Evolutionary conservation across 2,329 filamentous ascomycete species (phyloP).

Genomic region (Raffaelea ambrosiae): DNA sequence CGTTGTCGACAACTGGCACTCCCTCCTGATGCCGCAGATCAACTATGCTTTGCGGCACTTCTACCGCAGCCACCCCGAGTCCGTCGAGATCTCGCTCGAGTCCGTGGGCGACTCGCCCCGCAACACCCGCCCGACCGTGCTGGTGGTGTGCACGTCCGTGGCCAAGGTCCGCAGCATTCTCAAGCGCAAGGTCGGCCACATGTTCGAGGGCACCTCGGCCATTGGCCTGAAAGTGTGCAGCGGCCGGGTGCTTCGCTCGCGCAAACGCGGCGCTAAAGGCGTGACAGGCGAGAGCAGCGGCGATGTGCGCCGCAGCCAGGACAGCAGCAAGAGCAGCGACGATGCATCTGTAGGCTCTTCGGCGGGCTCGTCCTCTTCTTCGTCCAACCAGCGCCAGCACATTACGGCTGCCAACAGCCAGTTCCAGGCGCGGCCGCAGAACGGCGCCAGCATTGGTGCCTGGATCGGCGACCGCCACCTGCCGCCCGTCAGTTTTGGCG

Average conservation of each 20-base stretch:
- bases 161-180: conserved; percentile 63
- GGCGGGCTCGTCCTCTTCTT: no score
- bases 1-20: conserved; percentile 64
- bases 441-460: conserved; percentile 88
- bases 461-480: conserved; percentile 79
- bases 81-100: conserved; percentile 69
- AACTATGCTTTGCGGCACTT: conserved; percentile 63
- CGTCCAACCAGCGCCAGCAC: no score
- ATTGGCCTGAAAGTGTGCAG: conserved; percentile 19
- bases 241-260: conserved; percentile 15
- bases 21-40: conserved; percentile 61
- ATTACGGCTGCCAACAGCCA: conserved; percentile 53
- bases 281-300: neutral
- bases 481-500: conserved; percentile 85
- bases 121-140: conserved; percentile 61
- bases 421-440: conserved; percentile 70
- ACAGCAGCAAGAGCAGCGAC: conserved; percentile 19
- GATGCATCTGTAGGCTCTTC: no score
- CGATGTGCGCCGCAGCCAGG: neutral
- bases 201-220: conserved; percentile 49
- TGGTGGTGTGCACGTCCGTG: conserved; percentile 70
- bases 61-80: conserved; percentile 65
- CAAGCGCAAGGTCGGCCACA: conserved; percentile 54
- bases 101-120: conserved; percentile 62
- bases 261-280: conserved; percentile 1